A percentile compares a stretch with the other conserved stretches of the same genome.
phyloP scores from a whole-genome alignment of 768 basidiomycete species.

The Phylloporus sp. region DNA sequence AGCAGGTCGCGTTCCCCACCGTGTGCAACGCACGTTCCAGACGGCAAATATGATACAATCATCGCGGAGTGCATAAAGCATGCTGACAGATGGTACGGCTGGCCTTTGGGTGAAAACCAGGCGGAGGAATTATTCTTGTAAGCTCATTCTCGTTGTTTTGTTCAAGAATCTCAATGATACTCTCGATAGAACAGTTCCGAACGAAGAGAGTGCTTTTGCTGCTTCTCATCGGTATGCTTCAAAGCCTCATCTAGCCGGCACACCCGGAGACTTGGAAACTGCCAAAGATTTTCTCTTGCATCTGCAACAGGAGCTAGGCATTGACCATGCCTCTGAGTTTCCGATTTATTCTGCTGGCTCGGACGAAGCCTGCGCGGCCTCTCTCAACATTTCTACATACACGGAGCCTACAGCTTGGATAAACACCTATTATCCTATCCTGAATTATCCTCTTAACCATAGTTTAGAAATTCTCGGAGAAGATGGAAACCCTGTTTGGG shows the following conservation, averaged over 20 bases:
- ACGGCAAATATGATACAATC: conserved; percentile 13
- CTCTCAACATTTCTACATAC: conserved; percentile 41
- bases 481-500: conserved; percentile 47
- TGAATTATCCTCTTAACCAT: conserved; percentile 61
- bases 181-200: conserved; percentile 43
- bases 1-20: not conserved
- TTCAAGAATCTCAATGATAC: not conserved
- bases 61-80: conserved; percentile 16
- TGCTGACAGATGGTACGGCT: conserved; percentile 8
- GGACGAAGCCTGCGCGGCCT: conserved; percentile 46
- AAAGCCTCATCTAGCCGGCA: conserved; percentile 60
- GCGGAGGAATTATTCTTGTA: conserved; percentile 46
- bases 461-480: conserved; percentile 51
- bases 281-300: conserved; percentile 51
- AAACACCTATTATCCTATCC: conserved; percentile 66
- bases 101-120: conserved; percentile 29
- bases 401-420: conserved; percentile 53
- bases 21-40: conserved; percentile 4
- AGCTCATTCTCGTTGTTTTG: conserved; percentile 11
- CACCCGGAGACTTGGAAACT: conserved; percentile 49
- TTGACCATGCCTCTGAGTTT: conserved; percentile 24
- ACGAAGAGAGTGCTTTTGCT: conserved; percentile 43
- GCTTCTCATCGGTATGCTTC: conserved; percentile 50
- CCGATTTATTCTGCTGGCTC: conserved; percentile 59
- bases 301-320: conserved; percentile 48